These are phyloP conservation scores for Coffea eugenioides DNA, from an alignment of 257 asterid species.

Conservation along the genomic window DNA sequence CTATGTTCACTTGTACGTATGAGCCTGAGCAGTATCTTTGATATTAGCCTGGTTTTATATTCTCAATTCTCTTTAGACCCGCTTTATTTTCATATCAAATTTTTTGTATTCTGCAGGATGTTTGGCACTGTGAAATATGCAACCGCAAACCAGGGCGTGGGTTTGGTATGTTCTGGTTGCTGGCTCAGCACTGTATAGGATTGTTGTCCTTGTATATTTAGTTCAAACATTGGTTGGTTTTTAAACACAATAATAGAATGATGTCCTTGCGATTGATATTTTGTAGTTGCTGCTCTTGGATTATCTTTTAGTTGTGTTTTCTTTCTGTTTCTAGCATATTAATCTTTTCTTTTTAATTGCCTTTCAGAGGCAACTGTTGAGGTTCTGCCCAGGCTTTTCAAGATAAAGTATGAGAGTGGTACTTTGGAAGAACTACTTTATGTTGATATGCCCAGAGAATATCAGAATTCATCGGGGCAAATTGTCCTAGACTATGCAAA, in stretches of 20 bases:
- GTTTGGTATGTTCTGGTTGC: constrained; percentile 58
- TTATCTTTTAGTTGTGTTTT: background rate
- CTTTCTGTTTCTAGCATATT: background rate
- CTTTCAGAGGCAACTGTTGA: constrained; percentile 92
- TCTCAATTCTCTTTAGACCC: background rate
- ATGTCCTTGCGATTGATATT: background rate
- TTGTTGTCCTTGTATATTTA: background rate
- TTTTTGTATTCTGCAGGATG: constrained; percentile 61
- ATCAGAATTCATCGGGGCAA: constrained; percentile 88
- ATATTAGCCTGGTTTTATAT: no score
- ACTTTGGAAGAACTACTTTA: constrained; percentile 89
- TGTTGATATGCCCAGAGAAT: constrained; percentile 94
- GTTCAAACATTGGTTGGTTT: background rate
- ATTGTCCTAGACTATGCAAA: constrained; percentile 91
- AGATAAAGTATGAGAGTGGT: constrained; percentile 89
- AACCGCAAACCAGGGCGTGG: constrained; percentile 98
- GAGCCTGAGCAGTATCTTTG: background rate
- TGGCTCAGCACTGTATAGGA: background rate
- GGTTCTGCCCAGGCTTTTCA: constrained; percentile 87
- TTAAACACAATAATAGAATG: background rate
- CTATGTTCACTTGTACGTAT: background rate
- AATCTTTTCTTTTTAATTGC: constrained; percentile 8
- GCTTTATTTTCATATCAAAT: background rate
- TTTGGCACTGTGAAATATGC: constrained; percentile 99
- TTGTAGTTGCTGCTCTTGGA: background rate